Percentiles rank a stretch among this genome's conserved stretches.
These are phyloP conservation scores for Xylariales sp. DNA, from an alignment of 2,329 filamentous ascomycete genomes.

Conservation along the genomic window DNA sequence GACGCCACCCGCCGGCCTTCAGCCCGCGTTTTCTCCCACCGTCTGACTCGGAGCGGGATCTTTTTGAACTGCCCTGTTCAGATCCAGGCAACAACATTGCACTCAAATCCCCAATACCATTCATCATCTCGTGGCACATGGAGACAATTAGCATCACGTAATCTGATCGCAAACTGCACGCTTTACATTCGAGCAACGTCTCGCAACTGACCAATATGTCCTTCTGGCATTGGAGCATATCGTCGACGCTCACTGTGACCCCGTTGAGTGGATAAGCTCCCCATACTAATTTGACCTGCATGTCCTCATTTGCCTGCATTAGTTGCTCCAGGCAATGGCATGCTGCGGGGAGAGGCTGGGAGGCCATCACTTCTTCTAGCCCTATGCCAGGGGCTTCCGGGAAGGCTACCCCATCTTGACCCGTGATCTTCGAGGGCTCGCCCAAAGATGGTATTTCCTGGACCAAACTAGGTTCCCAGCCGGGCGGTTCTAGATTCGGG, in stretches of 20 bases:
- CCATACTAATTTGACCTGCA: slow-evolving; percentile 30
- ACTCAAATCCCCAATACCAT: slow-evolving; percentile 17
- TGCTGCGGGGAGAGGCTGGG: not conserved
- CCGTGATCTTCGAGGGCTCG: not conserved
- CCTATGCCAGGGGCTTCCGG: not conserved
- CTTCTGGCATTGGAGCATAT: slow-evolving; percentile 29
- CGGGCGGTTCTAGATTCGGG: slow-evolving; percentile 5
- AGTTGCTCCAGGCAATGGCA: slow-evolving; percentile 24
- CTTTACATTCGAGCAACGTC: slow-evolving; percentile 14
- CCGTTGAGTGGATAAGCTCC: slow-evolving; percentile 10
- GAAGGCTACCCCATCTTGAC: not conserved
- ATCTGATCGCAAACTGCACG: slow-evolving; percentile 21
- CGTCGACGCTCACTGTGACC: slow-evolving; percentile 20
- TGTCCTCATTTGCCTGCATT: slow-evolving; percentile 25
- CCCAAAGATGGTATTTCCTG: slow-evolving; percentile 4
- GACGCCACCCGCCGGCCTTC: slow-evolving; percentile 20
- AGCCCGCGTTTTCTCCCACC: slow-evolving; percentile 13
- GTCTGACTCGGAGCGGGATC: slow-evolving; percentile 18
- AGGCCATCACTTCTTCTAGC: not conserved
- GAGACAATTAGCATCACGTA: slow-evolving; percentile 27
- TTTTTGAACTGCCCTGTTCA: slow-evolving; percentile 14
- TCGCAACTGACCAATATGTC: slow-evolving; percentile 25
- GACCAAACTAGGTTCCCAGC: not conserved
- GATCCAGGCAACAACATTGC: slow-evolving; percentile 6
- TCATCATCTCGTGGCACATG: slow-evolving; percentile 29